A percentile compares a stretch with the other conserved stretches of the same genome.
These are phyloP conservation scores for Mrakia blollopis DNA, from an alignment of 768 basidiomycete species.

Conservation along the genomic window DNA sequence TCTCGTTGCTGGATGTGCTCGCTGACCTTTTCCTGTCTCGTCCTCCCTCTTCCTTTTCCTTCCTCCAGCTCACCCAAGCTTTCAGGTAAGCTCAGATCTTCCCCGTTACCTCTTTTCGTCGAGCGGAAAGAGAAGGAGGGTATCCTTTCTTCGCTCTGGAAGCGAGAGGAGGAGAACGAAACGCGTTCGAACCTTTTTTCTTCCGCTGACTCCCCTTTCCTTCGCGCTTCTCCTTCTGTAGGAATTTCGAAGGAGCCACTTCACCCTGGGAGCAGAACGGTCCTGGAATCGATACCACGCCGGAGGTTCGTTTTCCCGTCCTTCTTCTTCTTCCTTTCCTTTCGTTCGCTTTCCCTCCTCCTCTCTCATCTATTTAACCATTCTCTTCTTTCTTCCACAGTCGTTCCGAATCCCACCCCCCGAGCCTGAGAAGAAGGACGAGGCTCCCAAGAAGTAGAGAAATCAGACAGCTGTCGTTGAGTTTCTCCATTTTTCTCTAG, in stretches of 20 bases:
- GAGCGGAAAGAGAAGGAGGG: background rate
- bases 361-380: no score
- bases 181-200: no score
- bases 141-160: no score
- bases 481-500: background rate
- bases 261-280: slow-evolving; percentile 93
- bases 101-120: background rate
- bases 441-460: slow-evolving; percentile 50
- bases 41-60: no score
- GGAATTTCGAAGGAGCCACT: slow-evolving; percentile 86
- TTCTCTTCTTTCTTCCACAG: slow-evolving; percentile 26
- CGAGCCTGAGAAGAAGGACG: slow-evolving; percentile 82
- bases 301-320: slow-evolving; percentile 48
- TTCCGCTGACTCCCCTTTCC: background rate
- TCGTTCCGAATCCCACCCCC: slow-evolving; percentile 49
- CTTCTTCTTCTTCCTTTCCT: background rate
- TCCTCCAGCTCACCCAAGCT: slow-evolving; percentile 96
- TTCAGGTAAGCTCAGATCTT: slow-evolving; percentile 63
- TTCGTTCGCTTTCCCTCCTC: slow-evolving; percentile 46
- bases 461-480: no score
- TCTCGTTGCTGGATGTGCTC: no score
- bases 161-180: background rate
- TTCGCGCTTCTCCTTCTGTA: slow-evolving; percentile 41
- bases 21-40: no score
- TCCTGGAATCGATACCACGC: slow-evolving; percentile 55